Evolutionary conservation across 495 filamentous ascomycete species (phyloP), one percentile per base, ranked within the genome.

Genomic region (Cairneyella variabilis): DNA sequence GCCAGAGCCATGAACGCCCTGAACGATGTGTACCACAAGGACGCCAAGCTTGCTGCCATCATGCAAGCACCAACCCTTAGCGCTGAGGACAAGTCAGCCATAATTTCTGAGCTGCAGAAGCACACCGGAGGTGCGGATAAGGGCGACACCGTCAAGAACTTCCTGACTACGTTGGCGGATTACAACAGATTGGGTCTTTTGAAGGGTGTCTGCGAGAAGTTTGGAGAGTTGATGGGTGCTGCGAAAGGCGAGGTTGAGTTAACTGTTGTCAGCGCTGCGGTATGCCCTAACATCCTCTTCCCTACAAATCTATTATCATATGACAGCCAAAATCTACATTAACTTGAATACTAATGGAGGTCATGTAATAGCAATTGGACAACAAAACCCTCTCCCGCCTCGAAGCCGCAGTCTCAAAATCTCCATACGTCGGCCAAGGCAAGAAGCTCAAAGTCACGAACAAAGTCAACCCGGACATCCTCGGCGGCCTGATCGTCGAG

Each of bases 381-480:
- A 76, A 71, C 79, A 95, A 84, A 79, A 89, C 83, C 53, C 76
- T 97, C 64, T 68, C 61, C 61, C 87, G 92, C 62, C 83, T 98
- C 59, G 91, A 97, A 77, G 76, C 76, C 61, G 90, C 91, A 57
- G 85, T 97, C 59, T 63, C 86, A 69, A 97, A 96, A 81, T 96
- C 90, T 38, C 72, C 81, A 68, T 91, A 86, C 74, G 81, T 90
- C 59, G 90, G 90, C 64, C 81, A 86, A 67, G 92, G 91, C 73
- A 91, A 96, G 85, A 97, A 95, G 79, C 81, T 97, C 71, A 97
- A 95, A 83, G 86, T 97, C 59, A 85, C 90, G 52, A 86, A 95
- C 73, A 90, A 88, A 77, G 84, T 97, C 68, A 90, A 96, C 81
- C 81, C 92, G 53, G 92, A 96, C 37, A 93, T 97, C 65, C 71